Evolutionary conservation across 2,329 filamentous ascomycete genomes (phyloP), one percentile per base, ranked within the genome.

Genomic region (Fusarium pseudoanthophilum): DNA sequence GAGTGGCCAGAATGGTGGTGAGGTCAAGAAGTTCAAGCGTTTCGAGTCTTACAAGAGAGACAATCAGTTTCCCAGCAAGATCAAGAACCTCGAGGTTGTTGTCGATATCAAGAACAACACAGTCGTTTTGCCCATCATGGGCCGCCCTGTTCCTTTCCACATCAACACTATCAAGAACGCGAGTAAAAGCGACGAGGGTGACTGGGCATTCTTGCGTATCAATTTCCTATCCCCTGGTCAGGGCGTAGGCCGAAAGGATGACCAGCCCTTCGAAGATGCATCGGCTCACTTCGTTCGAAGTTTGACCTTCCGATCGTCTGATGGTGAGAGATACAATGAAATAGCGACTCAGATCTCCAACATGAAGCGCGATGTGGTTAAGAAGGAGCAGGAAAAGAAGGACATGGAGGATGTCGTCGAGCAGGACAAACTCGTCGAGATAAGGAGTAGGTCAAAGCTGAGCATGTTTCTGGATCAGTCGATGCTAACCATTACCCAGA

Each of bases 31-130:
- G 84, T 98, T 99, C 87, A 98, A 98, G 86, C 93, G 95, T 63
- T 99, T 98, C 80, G 96, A 99, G 83, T 99, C 96, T 0, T 99
- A 99, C 86, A 99, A 98, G 87, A 91, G 95, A 69, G 96, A 98
- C 82, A 97, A 97, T 77, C 95, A 98, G 82, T 91, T 99, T 60
- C 96, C 96, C 4, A 80, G 88, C 20, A 92, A 91, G 79, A 91
- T 97, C 74, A 92, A 93, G 81, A 95, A 97, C 77, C 87, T 98
- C 64, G 92, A 93, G 71, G 94, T 99, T 70, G 89, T 97, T 28
- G 94, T 98, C 20, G 96, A 99, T 80, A 88, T 90, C 76, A 98
- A 97, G 85, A 96, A 94, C 78, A 90, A 90, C 64, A 98, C 95
- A 0, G 90, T 99, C 65, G 92, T 99, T 59, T 89, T 99, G 48